These are phyloP conservation scores for Priceomyces carsonii DNA, from an alignment of 805 yeast genomes.

Conservation along the genomic window DNA sequence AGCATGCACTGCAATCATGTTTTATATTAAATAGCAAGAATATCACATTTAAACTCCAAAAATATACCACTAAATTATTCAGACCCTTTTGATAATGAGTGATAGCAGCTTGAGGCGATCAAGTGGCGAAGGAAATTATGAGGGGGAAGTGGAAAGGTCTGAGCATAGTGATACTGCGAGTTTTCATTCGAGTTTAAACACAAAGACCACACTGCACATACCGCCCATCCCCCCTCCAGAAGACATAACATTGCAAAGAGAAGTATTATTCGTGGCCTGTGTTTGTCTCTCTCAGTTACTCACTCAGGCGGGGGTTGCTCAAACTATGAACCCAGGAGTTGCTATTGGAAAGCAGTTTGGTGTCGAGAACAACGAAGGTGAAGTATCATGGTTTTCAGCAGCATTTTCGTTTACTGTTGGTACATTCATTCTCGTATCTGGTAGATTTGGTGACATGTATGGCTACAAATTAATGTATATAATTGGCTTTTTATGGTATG, in stretches of 20 bases:
- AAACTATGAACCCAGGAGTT: slow-evolving; percentile 22
- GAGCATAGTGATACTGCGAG: no score
- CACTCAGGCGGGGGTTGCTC: slow-evolving; percentile 31
- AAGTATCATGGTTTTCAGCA: slow-evolving; percentile 36
- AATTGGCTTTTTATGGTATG: slow-evolving; percentile 24
- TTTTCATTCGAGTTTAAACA: no score
- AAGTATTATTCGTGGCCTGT: slow-evolving; percentile 21
- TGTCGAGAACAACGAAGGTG: slow-evolving; percentile 26
- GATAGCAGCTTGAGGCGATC: no score
- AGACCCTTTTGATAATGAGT: no score
- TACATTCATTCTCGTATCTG: slow-evolving; percentile 34
- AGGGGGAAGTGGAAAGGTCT: no score
- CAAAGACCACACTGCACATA: no score
- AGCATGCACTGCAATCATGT: no score
- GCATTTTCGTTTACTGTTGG: slow-evolving; percentile 36
- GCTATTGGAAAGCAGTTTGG: slow-evolving; percentile 23
- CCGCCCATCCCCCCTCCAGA: slow-evolving; percentile 17
- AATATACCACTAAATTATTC: no score
- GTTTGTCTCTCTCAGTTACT: slow-evolving; percentile 28
- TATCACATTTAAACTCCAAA: no score
- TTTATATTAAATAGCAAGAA: no score
- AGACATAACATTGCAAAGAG: slow-evolving; percentile 24
- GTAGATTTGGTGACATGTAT: slow-evolving; percentile 35
- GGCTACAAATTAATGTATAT: slow-evolving; percentile 32
- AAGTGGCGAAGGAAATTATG: no score